phyloP scores from a whole-genome alignment of 1,284 basidiomycete species.

The Melanopsichium pennsylvanicum region DNA sequence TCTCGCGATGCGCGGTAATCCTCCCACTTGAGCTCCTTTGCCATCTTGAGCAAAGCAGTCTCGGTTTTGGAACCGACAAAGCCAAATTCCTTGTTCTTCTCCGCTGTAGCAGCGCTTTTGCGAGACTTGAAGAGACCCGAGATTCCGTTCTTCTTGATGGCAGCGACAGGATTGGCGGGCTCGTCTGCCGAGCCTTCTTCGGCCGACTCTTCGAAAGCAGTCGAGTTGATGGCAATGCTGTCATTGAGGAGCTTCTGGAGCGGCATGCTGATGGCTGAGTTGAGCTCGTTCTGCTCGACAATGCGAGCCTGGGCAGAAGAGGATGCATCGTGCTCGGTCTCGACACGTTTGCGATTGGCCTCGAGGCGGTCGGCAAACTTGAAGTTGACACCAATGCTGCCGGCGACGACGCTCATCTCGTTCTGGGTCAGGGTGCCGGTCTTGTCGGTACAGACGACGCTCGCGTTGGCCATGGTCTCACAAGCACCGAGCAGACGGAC shows the following conservation, averaged over 20 bases:
- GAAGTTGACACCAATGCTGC: slow-evolving; percentile 88
- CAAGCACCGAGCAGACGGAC: slow-evolving; percentile 94
- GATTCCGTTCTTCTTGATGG: slow-evolving; percentile 36
- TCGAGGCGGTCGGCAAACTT: slow-evolving; percentile 86
- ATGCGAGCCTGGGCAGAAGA: slow-evolving; percentile 75
- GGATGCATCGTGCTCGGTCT: slow-evolving; percentile 70
- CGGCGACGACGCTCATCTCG: slow-evolving; percentile 93
- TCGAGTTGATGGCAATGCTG: slow-evolving; percentile 90
- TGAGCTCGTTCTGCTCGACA: slow-evolving; percentile 75
- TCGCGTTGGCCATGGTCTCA: slow-evolving; percentile 98
- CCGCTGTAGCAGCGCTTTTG: slow-evolving; percentile 26
- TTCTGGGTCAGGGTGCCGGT: slow-evolving; percentile 86
- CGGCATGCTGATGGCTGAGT: slow-evolving; percentile 72
- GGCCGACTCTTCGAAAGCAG: slow-evolving; percentile 77
- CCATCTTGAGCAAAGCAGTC: slow-evolving; percentile 87
- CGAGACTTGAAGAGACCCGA: slow-evolving; percentile 29
- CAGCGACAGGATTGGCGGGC: slow-evolving; percentile 14
- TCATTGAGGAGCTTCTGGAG: slow-evolving; percentile 80
- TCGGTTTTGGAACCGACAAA: slow-evolving; percentile 98
- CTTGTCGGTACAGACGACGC: slow-evolving; percentile 95
- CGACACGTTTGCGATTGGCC: slow-evolving; percentile 78
- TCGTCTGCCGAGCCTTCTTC: slow-evolving; percentile 51
- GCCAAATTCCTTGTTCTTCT: slow-evolving; percentile 63
- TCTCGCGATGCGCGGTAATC: slow-evolving; percentile 78
- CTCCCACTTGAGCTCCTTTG: slow-evolving; percentile 84